phyloP scores from a whole-genome alignment of 345 rosid genomes.

The Corchorus capsularis region DNA sequence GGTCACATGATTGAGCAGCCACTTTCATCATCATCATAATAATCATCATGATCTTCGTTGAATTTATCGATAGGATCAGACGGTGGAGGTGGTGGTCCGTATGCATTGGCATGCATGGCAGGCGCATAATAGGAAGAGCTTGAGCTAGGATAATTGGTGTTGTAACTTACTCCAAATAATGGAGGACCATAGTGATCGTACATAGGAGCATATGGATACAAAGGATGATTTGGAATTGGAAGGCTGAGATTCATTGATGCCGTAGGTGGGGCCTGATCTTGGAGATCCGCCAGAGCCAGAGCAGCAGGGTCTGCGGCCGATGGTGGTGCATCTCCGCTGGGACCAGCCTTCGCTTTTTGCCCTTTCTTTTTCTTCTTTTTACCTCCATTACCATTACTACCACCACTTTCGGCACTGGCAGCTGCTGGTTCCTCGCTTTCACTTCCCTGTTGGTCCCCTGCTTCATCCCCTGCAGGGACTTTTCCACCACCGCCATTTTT shows the following conservation, averaged over 20 bases:
- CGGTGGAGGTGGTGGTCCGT: slow-evolving; percentile 37
- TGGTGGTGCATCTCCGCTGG: slow-evolving; percentile 15
- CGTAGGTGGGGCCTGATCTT: slow-evolving; percentile 22
- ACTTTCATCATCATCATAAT: slow-evolving; percentile 21
- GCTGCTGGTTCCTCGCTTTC: slow-evolving; percentile 11
- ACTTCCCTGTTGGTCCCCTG: slow-evolving; percentile 20
- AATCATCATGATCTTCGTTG: slow-evolving; percentile 2
- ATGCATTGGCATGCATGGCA: slow-evolving; percentile 27
- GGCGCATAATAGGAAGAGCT: slow-evolving; percentile 33
- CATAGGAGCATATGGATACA: slow-evolving; percentile 25
- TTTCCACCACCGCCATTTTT: slow-evolving; percentile 6
- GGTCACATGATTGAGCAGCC: slow-evolving; percentile 60
- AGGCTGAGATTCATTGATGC: slow-evolving; percentile 22
- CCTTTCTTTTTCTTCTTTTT: slow-evolving; percentile 51
- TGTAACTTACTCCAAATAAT: slow-evolving; percentile 43
- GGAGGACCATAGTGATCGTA: slow-evolving; percentile 32
- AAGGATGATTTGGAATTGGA: slow-evolving; percentile 22
- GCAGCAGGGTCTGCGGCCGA: slow-evolving; percentile 5
- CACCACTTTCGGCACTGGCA: background rate
- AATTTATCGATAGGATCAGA: slow-evolving; percentile 27
- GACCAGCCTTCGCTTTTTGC: slow-evolving; percentile 22
- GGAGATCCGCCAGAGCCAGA: slow-evolving; percentile 13
- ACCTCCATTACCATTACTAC: slow-evolving; percentile 20
- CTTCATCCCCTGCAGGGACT: slow-evolving; percentile 18
- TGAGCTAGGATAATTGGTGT: slow-evolving; percentile 33